A percentile compares a stretch with the other conserved stretches of the same genome.
Conservation (phyloP, 768 basidiomycete species). For the Naganishia kalamii region DNA sequence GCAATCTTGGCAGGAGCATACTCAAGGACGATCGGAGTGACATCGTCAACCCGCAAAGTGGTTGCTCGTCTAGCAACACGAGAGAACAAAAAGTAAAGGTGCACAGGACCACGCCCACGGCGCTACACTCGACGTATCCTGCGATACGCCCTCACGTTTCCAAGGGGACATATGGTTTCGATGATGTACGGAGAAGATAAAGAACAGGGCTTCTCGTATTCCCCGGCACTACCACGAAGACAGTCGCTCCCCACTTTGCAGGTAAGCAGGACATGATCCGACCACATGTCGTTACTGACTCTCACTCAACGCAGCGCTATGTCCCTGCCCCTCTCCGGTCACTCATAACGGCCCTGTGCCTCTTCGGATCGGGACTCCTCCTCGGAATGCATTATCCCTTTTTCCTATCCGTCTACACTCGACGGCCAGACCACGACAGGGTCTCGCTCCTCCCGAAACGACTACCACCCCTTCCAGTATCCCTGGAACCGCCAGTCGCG, state of each 20-base stretch:
- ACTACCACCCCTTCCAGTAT: conserved; percentile 25
- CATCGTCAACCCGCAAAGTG: too few relatives aligned
- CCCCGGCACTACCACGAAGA: neutral
- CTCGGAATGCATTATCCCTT: conserved; percentile 32
- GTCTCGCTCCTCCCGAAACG: conserved; percentile 23
- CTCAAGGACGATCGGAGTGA: too few relatives aligned
- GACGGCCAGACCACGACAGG: conserved; percentile 18
- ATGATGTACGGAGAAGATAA: neutral
- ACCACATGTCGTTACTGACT: neutral
- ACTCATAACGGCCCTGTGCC: neutral
- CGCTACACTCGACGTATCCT: too few relatives aligned
- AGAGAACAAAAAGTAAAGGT: too few relatives aligned
- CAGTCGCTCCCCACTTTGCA: neutral
- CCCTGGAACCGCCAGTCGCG: conserved; percentile 11
- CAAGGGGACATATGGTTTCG: too few relatives aligned
- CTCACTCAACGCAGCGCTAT: neutral
- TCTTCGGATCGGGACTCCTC: conserved; percentile 29
- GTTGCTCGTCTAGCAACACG: too few relatives aligned
- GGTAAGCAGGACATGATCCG: neutral
- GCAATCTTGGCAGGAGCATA: too few relatives aligned
- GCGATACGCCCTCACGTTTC: too few relatives aligned
- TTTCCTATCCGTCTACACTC: conserved; percentile 36
- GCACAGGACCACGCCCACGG: too few relatives aligned
- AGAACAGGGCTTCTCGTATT: neutral
- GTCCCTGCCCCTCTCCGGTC: neutral